A percentile compares a stretch with the other conserved stretches of the same genome.
These are phyloP conservation scores for Coniferiporia weirii DNA, from an alignment of 1,284 basidiomycete genomes.

Conservation along the genomic window DNA sequence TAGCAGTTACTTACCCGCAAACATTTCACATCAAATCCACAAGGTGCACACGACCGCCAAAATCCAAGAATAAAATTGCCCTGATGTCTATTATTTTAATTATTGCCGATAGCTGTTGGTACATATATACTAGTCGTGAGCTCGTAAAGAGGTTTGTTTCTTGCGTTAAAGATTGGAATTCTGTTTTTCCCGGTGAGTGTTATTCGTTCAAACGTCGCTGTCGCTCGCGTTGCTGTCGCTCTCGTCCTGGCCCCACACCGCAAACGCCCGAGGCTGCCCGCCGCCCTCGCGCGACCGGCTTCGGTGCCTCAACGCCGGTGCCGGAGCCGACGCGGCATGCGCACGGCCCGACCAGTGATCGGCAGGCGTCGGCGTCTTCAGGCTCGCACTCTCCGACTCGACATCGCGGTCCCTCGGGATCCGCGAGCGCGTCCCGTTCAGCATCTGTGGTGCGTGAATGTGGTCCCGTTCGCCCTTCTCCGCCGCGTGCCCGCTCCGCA, in stretches of 20 bases:
- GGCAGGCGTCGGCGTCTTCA: constrained; percentile 56
- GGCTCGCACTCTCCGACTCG: constrained; percentile 39
- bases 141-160: too few relatives aligned
- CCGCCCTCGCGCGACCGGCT: constrained; percentile 34
- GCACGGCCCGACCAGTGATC: constrained; percentile 21
- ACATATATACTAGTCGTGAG: too few relatives aligned
- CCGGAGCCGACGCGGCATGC: constrained; percentile 19
- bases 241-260: constrained; percentile 83
- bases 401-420: constrained; percentile 50
- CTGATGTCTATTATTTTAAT: too few relatives aligned
- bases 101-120: too few relatives aligned
- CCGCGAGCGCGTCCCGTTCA: constrained; percentile 44
- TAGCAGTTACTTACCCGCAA: too few relatives aligned
- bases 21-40: too few relatives aligned
- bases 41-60: too few relatives aligned
- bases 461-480: constrained; percentile 51
- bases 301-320: constrained; percentile 27
- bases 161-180: too few relatives aligned
- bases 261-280: constrained; percentile 58
- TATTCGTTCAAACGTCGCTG: constrained; percentile 36
- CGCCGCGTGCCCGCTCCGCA: constrained; percentile 14
- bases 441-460: constrained; percentile 40
- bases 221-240: constrained; percentile 80
- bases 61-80: too few relatives aligned
- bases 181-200: neutral